Evolutionary conservation across 148 eudicot genomes (phyloP), one percentile per base, ranked within the genome.

Genomic region (Mesembryanthemum crystallinum): DNA sequence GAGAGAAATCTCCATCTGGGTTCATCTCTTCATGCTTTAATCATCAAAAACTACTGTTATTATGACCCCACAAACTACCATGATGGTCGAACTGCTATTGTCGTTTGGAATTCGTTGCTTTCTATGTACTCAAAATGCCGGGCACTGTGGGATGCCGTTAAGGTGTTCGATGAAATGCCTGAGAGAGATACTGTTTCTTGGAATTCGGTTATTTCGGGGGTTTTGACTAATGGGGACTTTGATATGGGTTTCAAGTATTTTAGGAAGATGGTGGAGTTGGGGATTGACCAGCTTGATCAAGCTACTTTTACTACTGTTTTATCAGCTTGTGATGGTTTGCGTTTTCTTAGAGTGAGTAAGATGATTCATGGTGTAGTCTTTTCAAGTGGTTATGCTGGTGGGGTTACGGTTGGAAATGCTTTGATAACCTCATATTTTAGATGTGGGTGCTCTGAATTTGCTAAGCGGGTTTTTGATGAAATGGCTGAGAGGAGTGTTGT

Each of bases 81-180:
- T 61, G 47, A 52, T 55, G 12, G 54, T 2, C 80, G 73, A 67
- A 72, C 64, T 43, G 71, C 76, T 61, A 72, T 82, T 49, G 75
- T 87, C 70, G 84, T 85, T 71, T 89, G 88, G 89, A 94, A 94
- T 68, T 89, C 89, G n/a, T 77, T 94, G 55, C 74, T 91, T 1
- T 76, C 78, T 0, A 58, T 92, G 83, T 92, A 92, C 62, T 60
- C 83, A 0, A 87, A 84, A 82, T 87, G 87, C 29, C 80, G 87
- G 55, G 24, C 27, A 10, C 24, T 86, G 27, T 3, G 29, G 33
- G 72, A 85, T 60, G 95, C 95, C 71, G 79, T 71, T 21, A 90
- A 86, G 87, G 69, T 92, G 97, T 90, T 92, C 73, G 92, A 90
- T 76, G 81, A 82, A 62, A 90, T 92, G 90, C 88, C 90, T 21